Evolutionary conservation across 139 green algal genomes (phyloP).

Genomic region (Pleodorina starrii): DNA sequence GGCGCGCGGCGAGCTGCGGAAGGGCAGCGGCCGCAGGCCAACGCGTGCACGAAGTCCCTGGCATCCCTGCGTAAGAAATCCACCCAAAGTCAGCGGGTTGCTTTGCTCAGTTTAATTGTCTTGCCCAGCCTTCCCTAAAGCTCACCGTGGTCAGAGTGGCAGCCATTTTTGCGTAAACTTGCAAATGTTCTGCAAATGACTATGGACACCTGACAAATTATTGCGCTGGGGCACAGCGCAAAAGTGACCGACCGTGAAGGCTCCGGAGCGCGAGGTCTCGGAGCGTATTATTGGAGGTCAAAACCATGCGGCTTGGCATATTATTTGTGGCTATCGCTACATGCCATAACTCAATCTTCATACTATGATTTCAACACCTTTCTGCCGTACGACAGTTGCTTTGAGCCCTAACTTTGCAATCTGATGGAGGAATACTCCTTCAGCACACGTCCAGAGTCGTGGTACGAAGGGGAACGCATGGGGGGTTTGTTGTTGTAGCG

Average conservation of each 20-base stretch:
- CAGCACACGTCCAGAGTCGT: too few species aligned
- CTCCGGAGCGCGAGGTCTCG: background rate
- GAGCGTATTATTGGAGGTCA: background rate
- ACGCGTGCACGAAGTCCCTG: background rate
- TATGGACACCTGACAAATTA: background rate
- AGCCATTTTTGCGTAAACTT: background rate
- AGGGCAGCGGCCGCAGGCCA: background rate
- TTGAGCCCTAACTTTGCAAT: too few species aligned
- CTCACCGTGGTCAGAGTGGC: background rate
- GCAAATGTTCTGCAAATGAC: background rate
- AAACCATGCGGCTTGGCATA: background rate
- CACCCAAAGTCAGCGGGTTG: background rate
- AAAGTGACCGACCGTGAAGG: background rate
- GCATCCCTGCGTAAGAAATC: slow-evolving; percentile 14
- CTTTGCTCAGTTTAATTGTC: too few species aligned
- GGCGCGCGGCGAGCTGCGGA: background rate
- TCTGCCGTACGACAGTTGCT: too few species aligned
- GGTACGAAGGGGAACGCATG: too few species aligned
- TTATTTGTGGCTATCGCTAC: background rate
- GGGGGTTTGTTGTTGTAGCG: too few species aligned
- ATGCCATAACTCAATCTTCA: background rate
- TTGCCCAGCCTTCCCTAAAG: background rate
- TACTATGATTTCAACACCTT: too few species aligned
- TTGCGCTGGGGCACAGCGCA: background rate
- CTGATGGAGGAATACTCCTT: too few species aligned